phyloP scores from a whole-genome alignment of 352 stramenopile genomes.

The Phytophthora hybrid region DNA sequence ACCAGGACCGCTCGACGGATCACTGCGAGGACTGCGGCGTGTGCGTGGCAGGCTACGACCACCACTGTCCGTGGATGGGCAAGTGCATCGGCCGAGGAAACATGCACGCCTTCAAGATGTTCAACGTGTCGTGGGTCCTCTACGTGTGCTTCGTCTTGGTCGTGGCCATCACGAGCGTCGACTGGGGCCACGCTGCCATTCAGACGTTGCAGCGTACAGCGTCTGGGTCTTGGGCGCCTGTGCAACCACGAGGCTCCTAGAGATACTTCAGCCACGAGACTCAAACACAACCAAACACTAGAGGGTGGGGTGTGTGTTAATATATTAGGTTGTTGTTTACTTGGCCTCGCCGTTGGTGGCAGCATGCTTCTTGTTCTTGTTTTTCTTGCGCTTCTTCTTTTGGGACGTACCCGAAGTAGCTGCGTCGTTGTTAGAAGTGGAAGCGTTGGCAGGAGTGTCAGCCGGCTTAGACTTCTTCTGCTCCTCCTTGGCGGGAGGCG shows the following conservation, averaged over 20 bases:
- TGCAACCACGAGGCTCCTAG: constrained; percentile 15
- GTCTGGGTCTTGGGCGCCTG: constrained; percentile 37
- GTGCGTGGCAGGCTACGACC: constrained; percentile 89
- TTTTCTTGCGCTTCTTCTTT: constrained; percentile 76
- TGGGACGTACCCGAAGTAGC: constrained; percentile 31
- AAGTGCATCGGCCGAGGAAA: constrained; percentile 95
- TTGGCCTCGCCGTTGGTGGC: constrained; percentile 23
- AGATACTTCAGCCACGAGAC: neutral
- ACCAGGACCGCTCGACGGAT: constrained; percentile 68
- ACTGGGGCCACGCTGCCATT: constrained; percentile 54
- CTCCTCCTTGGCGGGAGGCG: constrained; percentile 36
- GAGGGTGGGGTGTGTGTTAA: constrained; percentile 8
- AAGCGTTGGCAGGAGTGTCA: constrained; percentile 22
- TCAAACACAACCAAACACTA: neutral
- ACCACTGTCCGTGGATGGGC: constrained; percentile 96
- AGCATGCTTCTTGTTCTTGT: constrained; percentile 46
- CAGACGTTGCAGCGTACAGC: constrained; percentile 46
- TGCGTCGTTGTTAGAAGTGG: constrained; percentile 7
- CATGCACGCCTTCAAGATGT: constrained; percentile 91
- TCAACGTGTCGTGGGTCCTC: constrained; percentile 85
- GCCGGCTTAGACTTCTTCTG: constrained; percentile 34
- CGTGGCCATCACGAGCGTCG: constrained; percentile 62
- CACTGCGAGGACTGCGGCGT: constrained; percentile 95
- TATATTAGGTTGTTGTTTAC: constrained; percentile 36
- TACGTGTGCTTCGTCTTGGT: constrained; percentile 86